Evolutionary conservation across 164 flowering plant genomes (phyloP), one percentile per base, ranked within the genome.

Genomic region (Annona squamosa): DNA sequence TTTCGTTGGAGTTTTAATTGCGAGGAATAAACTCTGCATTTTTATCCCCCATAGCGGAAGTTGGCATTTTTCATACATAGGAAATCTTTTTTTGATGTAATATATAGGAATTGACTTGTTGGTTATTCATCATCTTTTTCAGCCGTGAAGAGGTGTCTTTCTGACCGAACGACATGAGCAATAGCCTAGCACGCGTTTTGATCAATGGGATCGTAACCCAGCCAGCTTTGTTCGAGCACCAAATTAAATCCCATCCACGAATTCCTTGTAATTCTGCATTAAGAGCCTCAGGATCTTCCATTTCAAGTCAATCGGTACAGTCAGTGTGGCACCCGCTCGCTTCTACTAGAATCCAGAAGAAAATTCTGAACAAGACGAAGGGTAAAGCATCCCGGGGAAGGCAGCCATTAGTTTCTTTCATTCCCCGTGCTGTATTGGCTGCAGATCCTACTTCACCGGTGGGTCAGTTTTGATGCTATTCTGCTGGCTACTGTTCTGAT

Each of bases 401-500:
- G 37, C 67, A 77, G 65, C 82, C 73, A 3, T 65, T 75, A 72
- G 77, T 46, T 73, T 71, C 79, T 1, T 12, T 81, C 65, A 74
- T 81, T 67, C 86, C 95, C 12, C 81, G 64, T 48, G 97, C 98
- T 77, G 91, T 85, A 3, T 77, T 94, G 62, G 74, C 91, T 63
- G 79, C 86, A 46, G 86, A 88, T 84, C 78, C 87, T 26, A 75
- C 88, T 71, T 80, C 91, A 64, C 84, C 86, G 94, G 98, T 91
- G 82, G 46, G 9, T 66, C 71, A 9, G n/a, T 48, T 61, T 64
- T 5, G 56, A 46, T 68, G 42, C 48, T 68, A 44, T 5, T 17
- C 3, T 2, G 4, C 4, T 5, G 12, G 56, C 4, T 5, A 44
- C 4, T 16, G 42, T 43, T 13, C 46, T 4, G 9, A 9, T 7